phyloP scores from a whole-genome alignment of 441 rosid genomes.

The Eutrema salsugineum region DNA sequence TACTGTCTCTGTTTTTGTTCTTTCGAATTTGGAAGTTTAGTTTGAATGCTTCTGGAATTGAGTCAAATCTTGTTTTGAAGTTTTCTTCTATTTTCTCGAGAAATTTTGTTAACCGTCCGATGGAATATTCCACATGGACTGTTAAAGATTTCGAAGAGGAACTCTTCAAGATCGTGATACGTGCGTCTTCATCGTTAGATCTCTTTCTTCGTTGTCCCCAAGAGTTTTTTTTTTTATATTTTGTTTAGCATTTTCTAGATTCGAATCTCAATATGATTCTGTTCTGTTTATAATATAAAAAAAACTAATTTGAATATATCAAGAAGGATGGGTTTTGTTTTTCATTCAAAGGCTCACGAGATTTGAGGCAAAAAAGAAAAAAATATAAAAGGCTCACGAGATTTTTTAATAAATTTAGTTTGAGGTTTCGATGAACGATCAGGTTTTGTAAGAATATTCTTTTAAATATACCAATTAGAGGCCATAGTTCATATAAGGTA shows the following conservation, averaged over 20 bases:
- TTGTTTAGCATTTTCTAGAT: not conserved
- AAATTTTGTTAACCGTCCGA: not conserved
- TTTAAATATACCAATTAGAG: not conserved
- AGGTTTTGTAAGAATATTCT: constrained; percentile 14
- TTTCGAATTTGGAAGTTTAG: not conserved
- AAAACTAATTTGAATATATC: constrained; percentile 7
- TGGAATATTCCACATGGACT: constrained; percentile 2
- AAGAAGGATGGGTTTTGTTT: constrained; percentile 1
- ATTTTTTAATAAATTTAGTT: not conserved
- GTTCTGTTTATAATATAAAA: not conserved
- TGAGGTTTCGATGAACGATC: not conserved
- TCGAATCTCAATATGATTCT: constrained; percentile 18
- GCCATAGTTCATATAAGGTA: not conserved
- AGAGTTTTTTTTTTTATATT: not conserved
- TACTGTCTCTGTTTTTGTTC: not conserved
- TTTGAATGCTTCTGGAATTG: not conserved
- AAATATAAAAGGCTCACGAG: not conserved
- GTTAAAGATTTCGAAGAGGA: constrained; percentile 7
- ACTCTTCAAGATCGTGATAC: constrained; percentile 1
- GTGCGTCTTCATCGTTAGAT: constrained; percentile 22
- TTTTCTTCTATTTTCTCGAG: not conserved
- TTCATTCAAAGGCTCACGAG: not conserved
- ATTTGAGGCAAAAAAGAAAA: not conserved
- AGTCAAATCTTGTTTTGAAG: constrained; percentile 19
- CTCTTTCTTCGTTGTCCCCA: constrained; percentile 3